These are phyloP conservation scores for Perilla frutescens DNA, from an alignment of 257 asterid genomes.

Conservation along the genomic window DNA sequence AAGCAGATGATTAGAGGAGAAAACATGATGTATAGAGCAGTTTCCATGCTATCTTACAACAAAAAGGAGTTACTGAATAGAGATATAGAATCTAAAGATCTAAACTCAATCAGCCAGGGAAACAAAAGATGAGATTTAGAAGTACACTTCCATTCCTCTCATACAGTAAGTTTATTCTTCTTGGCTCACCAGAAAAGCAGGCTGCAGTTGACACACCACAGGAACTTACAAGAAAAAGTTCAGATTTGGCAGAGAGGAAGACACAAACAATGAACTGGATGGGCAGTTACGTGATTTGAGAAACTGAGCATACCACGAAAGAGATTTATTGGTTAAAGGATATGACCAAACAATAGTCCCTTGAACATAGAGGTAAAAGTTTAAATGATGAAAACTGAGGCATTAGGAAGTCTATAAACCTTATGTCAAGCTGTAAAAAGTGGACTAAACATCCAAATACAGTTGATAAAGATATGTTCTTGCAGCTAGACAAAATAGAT, in stretches of 20 bases:
- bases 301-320: background rate
- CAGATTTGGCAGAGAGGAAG: background rate
- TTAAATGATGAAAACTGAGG: constrained; percentile 1
- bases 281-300: background rate
- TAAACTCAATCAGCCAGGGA: constrained; percentile 11
- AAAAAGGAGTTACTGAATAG: background rate
- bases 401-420: background rate
- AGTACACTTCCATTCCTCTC: background rate
- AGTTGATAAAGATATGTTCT: background rate
- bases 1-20: constrained; percentile 11
- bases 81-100: constrained; percentile 10
- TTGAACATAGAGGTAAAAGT: background rate
- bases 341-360: background rate
- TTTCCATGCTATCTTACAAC: constrained; percentile 11
- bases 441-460: background rate
- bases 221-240: background rate
- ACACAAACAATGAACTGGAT: background rate
- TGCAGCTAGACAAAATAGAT: background rate
- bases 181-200: background rate
- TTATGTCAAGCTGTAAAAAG: constrained; percentile 7
- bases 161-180: background rate
- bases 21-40: constrained; percentile 4
- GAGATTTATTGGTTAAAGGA: background rate
- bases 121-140: background rate
- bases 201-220: background rate